Evolutionary conservation across 2,329 filamentous ascomycete species (phyloP).

Genomic region (Fusarium aywerte): DNA sequence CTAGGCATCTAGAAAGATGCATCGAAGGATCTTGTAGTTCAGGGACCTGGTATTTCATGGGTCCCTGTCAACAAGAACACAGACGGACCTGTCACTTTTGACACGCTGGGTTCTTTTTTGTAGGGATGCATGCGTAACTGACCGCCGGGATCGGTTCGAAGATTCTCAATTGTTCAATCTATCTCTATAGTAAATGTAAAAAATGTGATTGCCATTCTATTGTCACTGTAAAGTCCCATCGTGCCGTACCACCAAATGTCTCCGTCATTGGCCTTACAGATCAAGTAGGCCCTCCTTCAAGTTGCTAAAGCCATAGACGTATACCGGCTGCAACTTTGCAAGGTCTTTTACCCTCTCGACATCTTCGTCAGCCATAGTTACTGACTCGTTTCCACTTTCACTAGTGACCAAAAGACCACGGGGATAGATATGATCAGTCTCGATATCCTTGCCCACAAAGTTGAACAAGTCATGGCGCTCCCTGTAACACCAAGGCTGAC

Average conservation of each 20-base stretch:
- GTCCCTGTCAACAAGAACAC: neutral
- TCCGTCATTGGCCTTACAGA: neutral
- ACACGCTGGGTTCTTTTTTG: neutral
- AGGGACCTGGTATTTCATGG: neutral
- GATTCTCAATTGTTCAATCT: neutral
- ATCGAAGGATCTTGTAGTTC: neutral
- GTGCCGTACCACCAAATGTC: neutral
- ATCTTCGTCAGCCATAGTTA: neutral
- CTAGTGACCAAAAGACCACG: conserved; percentile 1
- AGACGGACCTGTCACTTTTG: neutral
- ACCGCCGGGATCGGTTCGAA: neutral
- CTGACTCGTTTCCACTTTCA: neutral
- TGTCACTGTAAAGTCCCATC: neutral
- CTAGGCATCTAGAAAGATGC: neutral
- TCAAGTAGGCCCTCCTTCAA: neutral
- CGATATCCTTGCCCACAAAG: neutral
- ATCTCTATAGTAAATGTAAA: neutral
- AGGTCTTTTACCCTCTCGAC: neutral
- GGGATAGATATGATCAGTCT: conserved; percentile 1
- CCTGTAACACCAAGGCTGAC: conserved; percentile 9
- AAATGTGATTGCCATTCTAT: neutral
- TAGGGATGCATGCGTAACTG: neutral
- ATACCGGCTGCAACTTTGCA: conserved; percentile 1
- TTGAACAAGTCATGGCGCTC: conserved; percentile 1
- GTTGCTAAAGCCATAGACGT: conserved; percentile 3